phyloP scores from a whole-genome alignment of 495 filamentous ascomycete species.

The Penicillium goetzii region DNA sequence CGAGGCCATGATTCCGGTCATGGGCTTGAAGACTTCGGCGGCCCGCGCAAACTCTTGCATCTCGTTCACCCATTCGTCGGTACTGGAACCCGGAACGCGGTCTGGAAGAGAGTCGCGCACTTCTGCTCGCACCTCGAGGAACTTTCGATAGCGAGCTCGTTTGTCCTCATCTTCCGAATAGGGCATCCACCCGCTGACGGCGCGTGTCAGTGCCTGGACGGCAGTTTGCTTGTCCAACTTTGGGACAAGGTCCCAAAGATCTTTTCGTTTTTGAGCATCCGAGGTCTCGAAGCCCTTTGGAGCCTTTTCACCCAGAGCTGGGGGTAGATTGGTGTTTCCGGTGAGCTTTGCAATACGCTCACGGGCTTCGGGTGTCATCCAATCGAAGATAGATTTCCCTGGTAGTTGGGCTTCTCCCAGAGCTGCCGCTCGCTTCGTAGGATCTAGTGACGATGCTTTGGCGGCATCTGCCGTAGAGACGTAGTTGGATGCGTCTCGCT shows the following conservation, averaged over 20 bases:
- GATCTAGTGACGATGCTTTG: slow-evolving; percentile 74
- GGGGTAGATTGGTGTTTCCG: slow-evolving; percentile 76
- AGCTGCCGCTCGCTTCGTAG: slow-evolving; percentile 76
- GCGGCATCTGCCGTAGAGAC: slow-evolving; percentile 75
- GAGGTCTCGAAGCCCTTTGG: slow-evolving; percentile 64
- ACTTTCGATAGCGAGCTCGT: slow-evolving; percentile 73
- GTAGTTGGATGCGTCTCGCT: slow-evolving; percentile 48
- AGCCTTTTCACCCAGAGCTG: slow-evolving; percentile 70
- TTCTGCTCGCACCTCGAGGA: slow-evolving; percentile 79
- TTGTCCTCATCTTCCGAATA: slow-evolving; percentile 84
- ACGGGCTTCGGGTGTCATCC: slow-evolving; percentile 78
- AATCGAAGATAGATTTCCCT: slow-evolving; percentile 95
- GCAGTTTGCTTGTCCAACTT: slow-evolving; percentile 74
- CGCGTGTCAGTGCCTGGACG: slow-evolving; percentile 72
- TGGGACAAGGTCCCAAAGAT: slow-evolving; percentile 70
- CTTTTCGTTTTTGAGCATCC: slow-evolving; percentile 60
- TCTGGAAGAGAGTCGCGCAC: slow-evolving; percentile 62
- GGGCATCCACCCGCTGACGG: slow-evolving; percentile 76
- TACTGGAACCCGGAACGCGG: slow-evolving; percentile 56
- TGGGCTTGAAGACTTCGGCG: slow-evolving; percentile 89
- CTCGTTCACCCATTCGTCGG: slow-evolving; percentile 79
- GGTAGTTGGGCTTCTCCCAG: slow-evolving; percentile 83
- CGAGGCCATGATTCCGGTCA: slow-evolving; percentile 88
- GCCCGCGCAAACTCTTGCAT: slow-evolving; percentile 85
- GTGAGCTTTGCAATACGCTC: slow-evolving; percentile 75